Evolutionary conservation across 2,329 filamentous ascomycete species (phyloP), one percentile per base, ranked within the genome.

Genomic region (Aspergillus vadensis): DNA sequence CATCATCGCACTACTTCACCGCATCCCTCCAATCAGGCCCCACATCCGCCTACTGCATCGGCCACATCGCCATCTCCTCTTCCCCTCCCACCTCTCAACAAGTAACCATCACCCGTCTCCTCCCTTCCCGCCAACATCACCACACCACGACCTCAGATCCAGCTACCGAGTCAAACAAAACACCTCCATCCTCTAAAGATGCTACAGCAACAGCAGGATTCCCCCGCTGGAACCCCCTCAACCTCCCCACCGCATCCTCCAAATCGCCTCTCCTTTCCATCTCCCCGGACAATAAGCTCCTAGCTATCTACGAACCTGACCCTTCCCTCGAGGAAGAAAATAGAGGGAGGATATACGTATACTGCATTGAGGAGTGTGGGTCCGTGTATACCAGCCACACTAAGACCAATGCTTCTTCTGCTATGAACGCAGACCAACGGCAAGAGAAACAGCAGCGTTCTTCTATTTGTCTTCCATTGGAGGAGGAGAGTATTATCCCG

Each of bases 261-360:
- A 19, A 49, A 9, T 25, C 55, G 4, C 65, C 65, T 0, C 30
- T 65, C 47, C 27, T 67, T 1, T 49, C 61, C 25, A 38, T 64
- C 19, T 68, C 67, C 21, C 21, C 48, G n/a, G 67, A 69, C 39
- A 47, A 23, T 12, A 60, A 53, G 4, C 32, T 69, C 36, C 48
- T 68, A 14, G 62, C 59, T 8, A 59, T 68, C 21, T 68, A 64
- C 47, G 67, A 68, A 55, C 60, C 63, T 3, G 65, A 62, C 2
- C 12, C 32, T 15, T 36, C 32, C 12, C 2, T 12, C 2, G 5
- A 36, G 12, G 12, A 12, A 2, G 32, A 5, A 36, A 12, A 12
- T 5, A 12, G 32, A 2, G 32, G 32, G 1, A 12, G 32, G 12
- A 15, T 36, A 36, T 69, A 67, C 55, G 30, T 69, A 9, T 67